Percentiles rank a stretch among this genome's conserved stretches.
phyloP scores from a whole-genome alignment of 495 filamentous ascomycete species.

The Daldinia vernicosa region DNA sequence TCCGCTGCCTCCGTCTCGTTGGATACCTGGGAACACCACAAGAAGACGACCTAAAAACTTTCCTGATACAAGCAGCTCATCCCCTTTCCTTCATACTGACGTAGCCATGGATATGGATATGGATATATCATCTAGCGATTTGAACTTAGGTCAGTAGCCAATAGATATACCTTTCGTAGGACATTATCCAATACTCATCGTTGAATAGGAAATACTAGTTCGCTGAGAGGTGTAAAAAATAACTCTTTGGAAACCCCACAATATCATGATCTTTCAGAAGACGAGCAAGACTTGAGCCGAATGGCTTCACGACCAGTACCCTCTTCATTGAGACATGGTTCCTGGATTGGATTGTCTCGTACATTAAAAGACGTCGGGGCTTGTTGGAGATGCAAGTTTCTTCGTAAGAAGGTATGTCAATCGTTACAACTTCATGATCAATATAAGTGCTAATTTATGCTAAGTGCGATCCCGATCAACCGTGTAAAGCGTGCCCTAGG shows the following conservation, averaged over 20 bases:
- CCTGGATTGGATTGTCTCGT: constrained; percentile 30
- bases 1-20: constrained; percentile 1
- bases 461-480: constrained; percentile 33
- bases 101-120: constrained; percentile 29
- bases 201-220: constrained; percentile 14
- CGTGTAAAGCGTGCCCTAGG: constrained; percentile 36
- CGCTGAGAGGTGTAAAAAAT: constrained; percentile 1
- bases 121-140: constrained; percentile 9
- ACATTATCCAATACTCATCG: constrained; percentile 1
- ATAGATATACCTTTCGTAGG: not conserved
- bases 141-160: constrained; percentile 7
- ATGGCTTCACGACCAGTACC: not conserved
- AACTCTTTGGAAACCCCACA: constrained; percentile 3
- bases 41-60: not conserved
- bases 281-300: constrained; percentile 16
- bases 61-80: not conserved
- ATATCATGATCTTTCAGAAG: constrained; percentile 15
- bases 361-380: constrained; percentile 41
- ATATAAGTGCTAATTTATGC: not conserved
- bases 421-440: not conserved
- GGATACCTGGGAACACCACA: not conserved
- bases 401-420: constrained; percentile 39
- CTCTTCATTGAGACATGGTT: constrained; percentile 1
- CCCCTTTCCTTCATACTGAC: not conserved
- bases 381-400: constrained; percentile 44